Base-by-base conservation (phyloP, 805 yeast genomes). In the Diddensiella caesifluorescens region DNA sequence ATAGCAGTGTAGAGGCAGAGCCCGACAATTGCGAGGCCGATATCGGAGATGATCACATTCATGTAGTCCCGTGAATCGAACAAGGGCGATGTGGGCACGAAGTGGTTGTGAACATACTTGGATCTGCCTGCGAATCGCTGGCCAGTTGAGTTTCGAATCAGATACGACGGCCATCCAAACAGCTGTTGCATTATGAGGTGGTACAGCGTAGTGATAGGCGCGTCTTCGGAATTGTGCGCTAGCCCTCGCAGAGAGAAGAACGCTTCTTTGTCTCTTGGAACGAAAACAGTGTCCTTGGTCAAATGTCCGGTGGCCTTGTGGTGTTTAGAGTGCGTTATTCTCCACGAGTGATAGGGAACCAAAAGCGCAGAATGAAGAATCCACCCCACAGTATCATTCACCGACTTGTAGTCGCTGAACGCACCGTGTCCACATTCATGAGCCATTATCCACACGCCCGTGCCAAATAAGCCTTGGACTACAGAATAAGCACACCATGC, bases 401-500 rank as follows among this genome's bases (percentile, higher is more conserved):
- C 78, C 67, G 71, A 63, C 29, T 77, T 78, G 58, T 78, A 79
- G 55, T 81, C 84, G 29, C 82, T 72, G 63, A 86, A 86, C 18
- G 95, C 95, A 53, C 78, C 82, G 62, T 85, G 95, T 47, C 95
- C 95, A 70, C 95, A 85, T 64, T 85, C 95, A 64, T 85, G 95
- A 40, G 94, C 92, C 66, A 85, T 59, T 38, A 85, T 82, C 95
- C 95, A 85, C 37, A 80, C 41, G 35, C 95, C 95, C 22, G 88
- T 80, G 45, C 80, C 79, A 46, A 82, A 75, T 42, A 84, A 65
- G 22, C 90, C 87, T 53, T 76, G 75, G 34, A 65, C 57, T 41
- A 71, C 56, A 15, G 77, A 62, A 57, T 82, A 79, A 13, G 59
- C 62, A 29, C 69, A 50, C 90, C 92, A 84, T 36, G 75, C 73